Percentiles rank a stretch among this genome's conserved stretches.
Conservation (phyloP, 208 protist species). For the Naegleria fowleri region DNA sequence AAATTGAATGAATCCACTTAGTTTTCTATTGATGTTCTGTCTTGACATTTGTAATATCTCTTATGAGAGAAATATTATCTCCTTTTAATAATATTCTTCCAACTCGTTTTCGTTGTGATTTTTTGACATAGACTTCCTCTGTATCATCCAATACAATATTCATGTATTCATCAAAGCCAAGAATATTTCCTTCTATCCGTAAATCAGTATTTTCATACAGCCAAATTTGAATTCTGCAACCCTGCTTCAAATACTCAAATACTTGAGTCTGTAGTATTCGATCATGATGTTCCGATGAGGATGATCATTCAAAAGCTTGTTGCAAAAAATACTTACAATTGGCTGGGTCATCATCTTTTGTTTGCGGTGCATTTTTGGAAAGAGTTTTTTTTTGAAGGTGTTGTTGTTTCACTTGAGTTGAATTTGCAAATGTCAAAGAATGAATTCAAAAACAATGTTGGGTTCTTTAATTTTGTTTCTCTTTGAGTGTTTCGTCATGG, state of each 20-base stretch:
- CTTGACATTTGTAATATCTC: neutral
- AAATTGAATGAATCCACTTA: neutral
- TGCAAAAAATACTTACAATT: neutral
- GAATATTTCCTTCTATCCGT: slow-evolving; percentile 65
- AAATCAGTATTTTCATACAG: slow-evolving; percentile 67
- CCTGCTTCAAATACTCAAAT: neutral
- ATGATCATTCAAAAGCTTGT: neutral
- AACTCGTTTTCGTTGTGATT: slow-evolving; percentile 50
- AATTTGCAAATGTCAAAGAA: too few relatives aligned
- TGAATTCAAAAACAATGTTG: too few relatives aligned
- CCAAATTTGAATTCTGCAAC: slow-evolving; percentile 55
- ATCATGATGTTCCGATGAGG: neutral
- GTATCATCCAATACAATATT: slow-evolving; percentile 80
- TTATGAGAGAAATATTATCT: slow-evolving; percentile 76
- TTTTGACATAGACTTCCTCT: slow-evolving; percentile 70
- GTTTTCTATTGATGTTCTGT: neutral
- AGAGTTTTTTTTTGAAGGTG: neutral
- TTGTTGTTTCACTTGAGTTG: too few relatives aligned
- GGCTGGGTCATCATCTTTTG: neutral
- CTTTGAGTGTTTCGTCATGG: neutral
- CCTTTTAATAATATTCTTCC: slow-evolving; percentile 81
- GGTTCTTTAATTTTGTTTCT: neutral
- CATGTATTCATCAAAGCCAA: slow-evolving; percentile 87
- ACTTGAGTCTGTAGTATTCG: slow-evolving; percentile 8
- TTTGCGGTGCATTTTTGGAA: neutral